These are phyloP conservation scores for Trametes hirsuta DNA, from an alignment of 1,284 basidiomycete species.

Conservation along the genomic window DNA sequence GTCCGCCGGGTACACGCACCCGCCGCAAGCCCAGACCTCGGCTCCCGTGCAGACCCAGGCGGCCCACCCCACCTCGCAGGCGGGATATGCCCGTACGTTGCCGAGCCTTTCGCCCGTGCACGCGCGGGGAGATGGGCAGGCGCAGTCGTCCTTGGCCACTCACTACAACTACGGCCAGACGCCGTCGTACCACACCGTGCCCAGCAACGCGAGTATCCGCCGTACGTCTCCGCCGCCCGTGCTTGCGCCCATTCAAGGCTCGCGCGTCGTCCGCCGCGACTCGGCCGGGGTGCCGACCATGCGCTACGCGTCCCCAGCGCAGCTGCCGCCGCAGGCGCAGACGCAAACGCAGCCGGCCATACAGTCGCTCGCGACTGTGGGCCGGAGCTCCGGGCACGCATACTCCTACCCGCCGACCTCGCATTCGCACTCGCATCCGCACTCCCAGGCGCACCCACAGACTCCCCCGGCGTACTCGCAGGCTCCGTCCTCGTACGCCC, in stretches of 20 bases:
- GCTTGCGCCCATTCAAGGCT: constrained; percentile 29
- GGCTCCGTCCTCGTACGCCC: not conserved
- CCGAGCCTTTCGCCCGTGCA: constrained; percentile 15
- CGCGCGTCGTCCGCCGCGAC: constrained; percentile 19
- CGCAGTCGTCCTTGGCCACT: constrained; percentile 7
- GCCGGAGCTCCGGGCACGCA: constrained; percentile 15
- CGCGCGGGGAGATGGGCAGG: constrained; percentile 9
- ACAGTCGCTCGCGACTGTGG: constrained; percentile 12
- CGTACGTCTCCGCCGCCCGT: constrained; percentile 25
- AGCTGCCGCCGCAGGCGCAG: not conserved
- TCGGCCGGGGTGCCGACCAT: not conserved
- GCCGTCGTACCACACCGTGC: constrained; percentile 3
- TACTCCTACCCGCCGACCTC: constrained; percentile 14
- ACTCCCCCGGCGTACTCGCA: too few species aligned
- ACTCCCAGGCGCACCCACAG: not conserved
- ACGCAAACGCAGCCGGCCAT: constrained; percentile 13
- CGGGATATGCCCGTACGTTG: constrained; percentile 15
- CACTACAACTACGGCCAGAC: constrained; percentile 14
- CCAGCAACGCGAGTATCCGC: not conserved
- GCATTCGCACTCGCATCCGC: constrained; percentile 5
- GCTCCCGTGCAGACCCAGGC: not conserved
- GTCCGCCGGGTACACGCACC: constrained; percentile 19
- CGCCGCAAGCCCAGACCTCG: constrained; percentile 8
- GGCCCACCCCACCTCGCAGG: not conserved
- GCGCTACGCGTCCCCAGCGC: constrained; percentile 14